Evolutionary conservation across 2,329 filamentous ascomycete genomes (phyloP), one percentile per base, ranked within the genome.

Genomic region (Neophaeococcomyces aloes): DNA sequence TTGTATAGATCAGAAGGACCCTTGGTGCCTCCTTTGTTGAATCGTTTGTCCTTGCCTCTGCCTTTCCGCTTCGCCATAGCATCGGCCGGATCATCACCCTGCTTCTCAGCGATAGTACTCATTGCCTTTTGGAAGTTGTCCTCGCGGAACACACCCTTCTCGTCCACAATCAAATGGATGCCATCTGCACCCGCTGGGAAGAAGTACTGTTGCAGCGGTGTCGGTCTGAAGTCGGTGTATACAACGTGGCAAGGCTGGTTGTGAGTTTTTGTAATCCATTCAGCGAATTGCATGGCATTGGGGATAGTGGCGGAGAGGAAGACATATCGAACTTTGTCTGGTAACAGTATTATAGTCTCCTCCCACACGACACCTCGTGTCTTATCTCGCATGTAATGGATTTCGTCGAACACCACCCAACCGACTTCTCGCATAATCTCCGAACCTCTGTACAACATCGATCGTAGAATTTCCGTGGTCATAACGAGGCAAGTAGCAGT

Each of bases 401-500:
- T 94, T 65, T 98, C 91, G 65, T 98, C 91, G 56, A 98, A 98
- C 2, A 98, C 72, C 1, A 98, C 93, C 91, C 91, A 98, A 11
- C 84, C 88, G 1, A 98, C 93, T 68, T 98, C 91, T 54, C 91
- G 86, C 89, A 98, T 98, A 53, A 98, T 96, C 68, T 98, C 91
- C 0, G 91, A 96, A 48, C 91, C 91, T 54, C 91, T 78, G 65
- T 98, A 98, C 66, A 98, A 63, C 91, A 98, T 98, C 14, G 89
- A 96, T 38, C 91, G 83, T 60, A 98, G 66, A 86, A 98, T 98
- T 69, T 98, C 91, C 0, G 91, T 98, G 1, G 91, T 98, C 91
- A 98, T 98, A 58, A 98, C 91, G 46, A 98, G 71, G 62, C 91
- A 98, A 48, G 88, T 96, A 11, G 91, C 91, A 3, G 91, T 96